These are phyloP conservation scores for Wickerhamomyces silvicola DNA, from an alignment of 805 yeast species.

Conservation along the genomic window DNA sequence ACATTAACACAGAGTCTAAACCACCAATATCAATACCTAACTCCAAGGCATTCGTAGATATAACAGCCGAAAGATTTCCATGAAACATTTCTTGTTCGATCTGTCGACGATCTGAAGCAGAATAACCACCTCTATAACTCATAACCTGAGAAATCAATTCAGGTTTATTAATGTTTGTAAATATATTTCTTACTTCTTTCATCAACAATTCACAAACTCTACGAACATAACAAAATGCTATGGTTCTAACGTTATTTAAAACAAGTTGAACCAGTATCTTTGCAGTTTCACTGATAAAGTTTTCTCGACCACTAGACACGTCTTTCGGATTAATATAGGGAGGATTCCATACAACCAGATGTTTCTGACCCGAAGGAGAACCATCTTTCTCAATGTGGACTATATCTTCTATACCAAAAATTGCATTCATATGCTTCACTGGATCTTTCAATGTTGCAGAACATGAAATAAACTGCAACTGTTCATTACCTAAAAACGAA, in stretches of 20 bases:
- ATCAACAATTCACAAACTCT: slow-evolving; percentile 80
- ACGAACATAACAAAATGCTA: slow-evolving; percentile 86
- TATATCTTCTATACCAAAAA: slow-evolving; percentile 64
- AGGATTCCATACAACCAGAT: slow-evolving; percentile 79
- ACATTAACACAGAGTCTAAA: slow-evolving; percentile 83
- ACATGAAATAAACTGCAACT: slow-evolving; percentile 72
- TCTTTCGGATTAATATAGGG: slow-evolving; percentile 60
- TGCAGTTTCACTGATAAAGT: slow-evolving; percentile 72
- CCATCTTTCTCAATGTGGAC: slow-evolving; percentile 73
- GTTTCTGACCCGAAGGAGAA: slow-evolving; percentile 77
- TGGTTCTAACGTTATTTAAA: slow-evolving; percentile 61
- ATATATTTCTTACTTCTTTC: slow-evolving; percentile 66
- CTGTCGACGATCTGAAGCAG: slow-evolving; percentile 75
- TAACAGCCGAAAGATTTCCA: slow-evolving; percentile 77
- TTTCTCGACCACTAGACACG: slow-evolving; percentile 53
- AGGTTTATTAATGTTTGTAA: slow-evolving; percentile 37
- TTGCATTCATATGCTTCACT: slow-evolving; percentile 55
- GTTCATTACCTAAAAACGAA: slow-evolving; percentile 41
- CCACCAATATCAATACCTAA: slow-evolving; percentile 94
- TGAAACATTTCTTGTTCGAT: slow-evolving; percentile 88
- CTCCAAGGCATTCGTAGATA: slow-evolving; percentile 93
- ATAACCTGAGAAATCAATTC: slow-evolving; percentile 59
- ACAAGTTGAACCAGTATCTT: slow-evolving; percentile 62
- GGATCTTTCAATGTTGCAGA: slow-evolving; percentile 90
- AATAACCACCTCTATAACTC: slow-evolving; percentile 95